These are phyloP conservation scores for Boletus tomentosulus DNA, from an alignment of 768 basidiomycete genomes.

Conservation along the genomic window DNA sequence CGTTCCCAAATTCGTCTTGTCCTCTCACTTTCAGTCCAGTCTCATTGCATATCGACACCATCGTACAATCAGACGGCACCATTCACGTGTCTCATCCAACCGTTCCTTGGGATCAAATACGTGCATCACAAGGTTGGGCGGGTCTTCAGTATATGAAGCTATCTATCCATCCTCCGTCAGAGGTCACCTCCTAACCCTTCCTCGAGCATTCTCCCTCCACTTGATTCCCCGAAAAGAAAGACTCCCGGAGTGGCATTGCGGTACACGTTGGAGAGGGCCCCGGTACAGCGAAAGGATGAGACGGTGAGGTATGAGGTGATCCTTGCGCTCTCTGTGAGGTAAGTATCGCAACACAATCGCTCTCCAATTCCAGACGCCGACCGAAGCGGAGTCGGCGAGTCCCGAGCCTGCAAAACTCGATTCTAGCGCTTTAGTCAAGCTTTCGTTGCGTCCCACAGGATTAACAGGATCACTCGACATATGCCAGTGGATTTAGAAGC, in stretches of 20 bases:
- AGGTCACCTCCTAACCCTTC: conserved; percentile 32
- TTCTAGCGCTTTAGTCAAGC: too few relatives aligned
- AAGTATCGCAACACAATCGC: too few relatives aligned
- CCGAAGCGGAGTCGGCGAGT: too few relatives aligned
- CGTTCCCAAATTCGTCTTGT: neutral
- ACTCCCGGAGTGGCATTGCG: conserved; percentile 65
- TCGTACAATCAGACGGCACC: conserved; percentile 41
- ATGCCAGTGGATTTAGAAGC: too few relatives aligned
- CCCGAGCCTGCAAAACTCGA: too few relatives aligned
- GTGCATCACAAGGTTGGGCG: conserved; percentile 85
- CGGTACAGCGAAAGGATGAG: too few relatives aligned
- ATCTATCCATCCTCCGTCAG: conserved; percentile 49
- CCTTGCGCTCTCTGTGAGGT: too few relatives aligned
- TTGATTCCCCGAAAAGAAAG: conserved; percentile 26
- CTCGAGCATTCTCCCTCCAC: conserved; percentile 63
- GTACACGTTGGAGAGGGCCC: conserved; percentile 62
- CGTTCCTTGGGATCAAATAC: conserved; percentile 62
- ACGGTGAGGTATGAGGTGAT: conserved; percentile 62
- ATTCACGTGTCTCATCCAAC: conserved; percentile 60
- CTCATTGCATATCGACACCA: conserved; percentile 8
- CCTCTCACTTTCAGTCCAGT: conserved; percentile 4
- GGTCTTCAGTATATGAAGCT: conserved; percentile 71
- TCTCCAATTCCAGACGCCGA: too few relatives aligned
- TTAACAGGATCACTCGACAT: too few relatives aligned
- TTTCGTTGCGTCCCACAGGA: too few relatives aligned